A percentile compares a stretch with the other conserved stretches of the same genome.
Conservation (phyloP, 192 early-diverging fungal species). For the Umbelopsis isabellina region DNA sequence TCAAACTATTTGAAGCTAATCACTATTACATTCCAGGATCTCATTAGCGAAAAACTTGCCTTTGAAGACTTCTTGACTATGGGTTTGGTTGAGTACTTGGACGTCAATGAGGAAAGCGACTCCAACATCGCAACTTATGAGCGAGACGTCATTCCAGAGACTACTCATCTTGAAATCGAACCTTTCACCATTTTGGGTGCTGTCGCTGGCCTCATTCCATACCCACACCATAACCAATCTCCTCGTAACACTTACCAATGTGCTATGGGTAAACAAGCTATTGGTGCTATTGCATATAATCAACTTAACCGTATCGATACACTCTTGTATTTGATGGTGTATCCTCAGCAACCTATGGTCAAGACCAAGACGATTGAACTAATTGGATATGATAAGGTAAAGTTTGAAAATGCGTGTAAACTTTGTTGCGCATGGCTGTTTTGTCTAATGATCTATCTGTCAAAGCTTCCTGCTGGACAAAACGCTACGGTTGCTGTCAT, state of each 20-base stretch:
- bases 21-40: slow-evolving; percentile 28
- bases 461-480: slow-evolving; percentile 74
- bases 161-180: slow-evolving; percentile 95
- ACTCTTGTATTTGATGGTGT: slow-evolving; percentile 92
- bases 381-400: slow-evolving; percentile 93
- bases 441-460: not conserved
- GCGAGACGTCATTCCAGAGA: slow-evolving; percentile 79
- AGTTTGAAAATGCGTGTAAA: slow-evolving; percentile 7
- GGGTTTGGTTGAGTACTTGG: slow-evolving; percentile 94
- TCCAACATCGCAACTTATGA: slow-evolving; percentile 93
- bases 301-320: slow-evolving; percentile 95
- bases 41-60: slow-evolving; percentile 56
- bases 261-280: slow-evolving; percentile 99
- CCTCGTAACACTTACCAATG: slow-evolving; percentile 98
- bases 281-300: slow-evolving; percentile 95
- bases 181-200: slow-evolving; percentile 95
- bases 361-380: slow-evolving; percentile 97
- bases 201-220: slow-evolving; percentile 97
- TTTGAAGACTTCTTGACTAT: slow-evolving; percentile 93
- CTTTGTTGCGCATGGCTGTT: not conserved
- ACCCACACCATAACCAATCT: slow-evolving; percentile 98
- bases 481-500: slow-evolving; percentile 96
- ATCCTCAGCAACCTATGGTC: slow-evolving; percentile 98
- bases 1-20: not conserved
- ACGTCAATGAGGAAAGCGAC: slow-evolving; percentile 98